Base-by-base conservation (phyloP, 768 basidiomycete genomes). In the Phanerochaete sordida region DNA sequence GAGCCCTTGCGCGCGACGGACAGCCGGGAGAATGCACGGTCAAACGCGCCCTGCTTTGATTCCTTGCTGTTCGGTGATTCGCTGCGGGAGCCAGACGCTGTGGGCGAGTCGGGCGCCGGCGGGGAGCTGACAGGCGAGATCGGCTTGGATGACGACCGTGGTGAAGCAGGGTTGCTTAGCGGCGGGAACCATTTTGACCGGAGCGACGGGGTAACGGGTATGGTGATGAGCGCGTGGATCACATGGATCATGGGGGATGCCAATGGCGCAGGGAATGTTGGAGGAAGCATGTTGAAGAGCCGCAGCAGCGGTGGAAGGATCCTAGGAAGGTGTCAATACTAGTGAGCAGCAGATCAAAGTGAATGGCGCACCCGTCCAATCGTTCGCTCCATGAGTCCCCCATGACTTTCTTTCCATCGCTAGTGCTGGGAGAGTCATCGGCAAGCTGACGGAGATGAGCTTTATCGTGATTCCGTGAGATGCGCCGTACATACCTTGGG, bases 191-290 rank as follows among this genome's bases (percentile, higher is more conserved):
- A 93, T 44, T 81, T 68, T 31, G 76, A 64, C 53, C 79, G 82
- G 56, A 88, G 78, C 49, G 79, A 71, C 13, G 85, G 72, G 35
- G 78, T 74, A 56, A 91, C 77, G 45, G 95, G 95, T 58, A 95
- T 82, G 33, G 81, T 83, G 61, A 95, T 90, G 47, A 97, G 80
- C 11, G 84, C 77, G 68, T 97, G 91, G 43, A 96, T 87, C 56
- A 87, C 80, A 62, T 96, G 90, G 0, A 90, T 73, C 33, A 97
- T 73, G 0, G 95, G 93, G 0, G 87, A 73, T 0, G 84, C 75
- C 37, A 96, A 76, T 1, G 92, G 93, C 2, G 77, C 78, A 11
- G 81, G 80, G 54, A 82, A 84, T 5, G 82, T 78, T 3, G 81
- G 79, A 0, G 89, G 85, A 24, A 90, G 79, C n/a, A 78, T 67